These are phyloP conservation scores for Aspergillus pseudotamarii DNA, from an alignment of 2,329 filamentous ascomycete genomes.

Conservation along the genomic window DNA sequence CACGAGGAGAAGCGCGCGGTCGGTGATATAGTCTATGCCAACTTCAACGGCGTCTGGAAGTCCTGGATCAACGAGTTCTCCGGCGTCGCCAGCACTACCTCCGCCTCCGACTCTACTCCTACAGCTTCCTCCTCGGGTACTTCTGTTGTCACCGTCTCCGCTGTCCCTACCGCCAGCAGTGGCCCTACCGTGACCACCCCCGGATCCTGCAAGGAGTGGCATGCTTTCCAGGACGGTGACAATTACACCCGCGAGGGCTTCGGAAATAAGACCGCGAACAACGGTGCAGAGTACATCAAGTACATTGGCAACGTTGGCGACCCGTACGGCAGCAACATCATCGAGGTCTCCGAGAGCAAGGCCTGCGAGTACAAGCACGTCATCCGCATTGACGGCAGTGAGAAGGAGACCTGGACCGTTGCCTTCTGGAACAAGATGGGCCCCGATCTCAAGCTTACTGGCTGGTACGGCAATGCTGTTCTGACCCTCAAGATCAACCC, in stretches of 20 bases:
- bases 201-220: slow-evolving; percentile 27
- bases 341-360: slow-evolving; percentile 35
- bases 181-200: slow-evolving; percentile 7
- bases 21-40: slow-evolving; percentile 27
- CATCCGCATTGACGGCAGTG: slow-evolving; percentile 33
- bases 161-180: slow-evolving; percentile 18
- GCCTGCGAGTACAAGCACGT: slow-evolving; percentile 42
- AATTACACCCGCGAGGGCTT: slow-evolving; percentile 34
- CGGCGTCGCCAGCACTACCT: slow-evolving; percentile 24
- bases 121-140: slow-evolving; percentile 17
- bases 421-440: slow-evolving; percentile 47
- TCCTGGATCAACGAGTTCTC: slow-evolving; percentile 42
- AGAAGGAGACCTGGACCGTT: slow-evolving; percentile 37
- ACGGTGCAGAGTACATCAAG: slow-evolving; percentile 22
- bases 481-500: slow-evolving; percentile 35
- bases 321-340: slow-evolving; percentile 47
- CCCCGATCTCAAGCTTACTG: slow-evolving; percentile 33
- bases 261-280: slow-evolving; percentile 27
- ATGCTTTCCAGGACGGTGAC: slow-evolving; percentile 22
- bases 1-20: slow-evolving; percentile 35
- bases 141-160: slow-evolving; percentile 14
- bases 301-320: slow-evolving; percentile 41
- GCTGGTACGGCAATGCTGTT: slow-evolving; percentile 39
- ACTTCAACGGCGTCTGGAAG: neutral
- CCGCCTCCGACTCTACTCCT: slow-evolving; percentile 13